Percentiles rank a stretch among this genome's conserved stretches.
phyloP scores from a whole-genome alignment of 2,329 filamentous ascomycete species.

The Colletotrichum siamense region DNA sequence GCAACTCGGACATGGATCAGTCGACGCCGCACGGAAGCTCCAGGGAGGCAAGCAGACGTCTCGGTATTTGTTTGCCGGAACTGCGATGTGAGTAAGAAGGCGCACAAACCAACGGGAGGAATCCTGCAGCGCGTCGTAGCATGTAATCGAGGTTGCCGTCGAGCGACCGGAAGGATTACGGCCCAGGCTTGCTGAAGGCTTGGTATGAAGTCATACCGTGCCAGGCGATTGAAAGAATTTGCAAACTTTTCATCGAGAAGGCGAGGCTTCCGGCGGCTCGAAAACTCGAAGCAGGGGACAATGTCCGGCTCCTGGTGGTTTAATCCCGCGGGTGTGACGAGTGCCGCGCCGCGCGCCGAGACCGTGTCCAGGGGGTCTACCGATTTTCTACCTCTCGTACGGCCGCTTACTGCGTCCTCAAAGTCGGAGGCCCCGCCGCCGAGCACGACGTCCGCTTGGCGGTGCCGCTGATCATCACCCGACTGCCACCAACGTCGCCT shows the following conservation, averaged over 20 bases:
- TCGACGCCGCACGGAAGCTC: background rate
- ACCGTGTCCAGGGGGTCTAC: background rate
- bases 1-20: background rate
- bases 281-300: background rate
- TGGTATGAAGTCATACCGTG: constrained; percentile 21
- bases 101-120: background rate
- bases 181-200: background rate
- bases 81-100: background rate
- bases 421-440: constrained; percentile 2
- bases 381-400: background rate
- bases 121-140: background rate
- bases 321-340: constrained; percentile 2
- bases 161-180: background rate
- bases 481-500: background rate
- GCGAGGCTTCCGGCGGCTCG: background rate
- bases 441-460: constrained; percentile 8
- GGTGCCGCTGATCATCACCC: constrained; percentile 4
- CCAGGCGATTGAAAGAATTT: background rate
- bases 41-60: background rate
- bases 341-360: constrained; percentile 15
- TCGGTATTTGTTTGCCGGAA: background rate
- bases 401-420: background rate
- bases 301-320: background rate
- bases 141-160: background rate
- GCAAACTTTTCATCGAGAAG: background rate